These are phyloP conservation scores for Cystobasidium sp. DNA, from an alignment of 1,284 basidiomycete genomes.

Conservation along the genomic window DNA sequence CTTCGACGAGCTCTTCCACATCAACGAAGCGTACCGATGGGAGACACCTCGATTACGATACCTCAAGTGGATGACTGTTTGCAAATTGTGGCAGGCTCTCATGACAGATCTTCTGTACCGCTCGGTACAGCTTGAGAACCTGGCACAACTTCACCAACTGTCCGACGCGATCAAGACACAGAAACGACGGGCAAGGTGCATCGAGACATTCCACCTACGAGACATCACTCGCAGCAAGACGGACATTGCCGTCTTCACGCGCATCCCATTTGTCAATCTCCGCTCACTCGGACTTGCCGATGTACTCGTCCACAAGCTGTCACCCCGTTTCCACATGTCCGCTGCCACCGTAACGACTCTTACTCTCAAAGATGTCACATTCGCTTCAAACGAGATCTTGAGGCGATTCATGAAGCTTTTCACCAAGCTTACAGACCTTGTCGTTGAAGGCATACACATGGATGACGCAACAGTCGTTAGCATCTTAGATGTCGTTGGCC, in stretches of 20 bases:
- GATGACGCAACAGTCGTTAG: background rate
- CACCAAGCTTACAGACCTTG: constrained; percentile 3
- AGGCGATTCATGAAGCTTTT: constrained; percentile 8
- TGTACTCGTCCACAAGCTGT: constrained; percentile 13
- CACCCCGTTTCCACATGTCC: background rate
- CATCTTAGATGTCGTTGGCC: constrained; percentile 2
- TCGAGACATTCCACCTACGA: constrained; percentile 4
- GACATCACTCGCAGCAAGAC: background rate
- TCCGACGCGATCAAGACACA: background rate
- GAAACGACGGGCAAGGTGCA: background rate
- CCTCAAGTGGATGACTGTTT: constrained; percentile 5
- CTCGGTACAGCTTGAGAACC: constrained; percentile 1
- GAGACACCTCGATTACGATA: background rate
- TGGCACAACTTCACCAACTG: constrained; percentile 16
- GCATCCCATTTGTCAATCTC: constrained; percentile 4
- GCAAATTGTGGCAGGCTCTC: constrained; percentile 25
- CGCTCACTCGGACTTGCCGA: constrained; percentile 2
- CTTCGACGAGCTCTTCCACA: constrained; percentile 3
- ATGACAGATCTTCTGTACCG: constrained; percentile 17
- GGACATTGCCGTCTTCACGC: constrained; percentile 3
- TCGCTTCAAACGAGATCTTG: background rate
- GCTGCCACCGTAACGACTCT: constrained; percentile 7
- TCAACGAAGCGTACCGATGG: constrained; percentile 22
- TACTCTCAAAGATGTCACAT: background rate
- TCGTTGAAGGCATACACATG: background rate